These are phyloP conservation scores for Thelonectria discophora DNA, from an alignment of 2,329 filamentous ascomycete species.

Conservation along the genomic window DNA sequence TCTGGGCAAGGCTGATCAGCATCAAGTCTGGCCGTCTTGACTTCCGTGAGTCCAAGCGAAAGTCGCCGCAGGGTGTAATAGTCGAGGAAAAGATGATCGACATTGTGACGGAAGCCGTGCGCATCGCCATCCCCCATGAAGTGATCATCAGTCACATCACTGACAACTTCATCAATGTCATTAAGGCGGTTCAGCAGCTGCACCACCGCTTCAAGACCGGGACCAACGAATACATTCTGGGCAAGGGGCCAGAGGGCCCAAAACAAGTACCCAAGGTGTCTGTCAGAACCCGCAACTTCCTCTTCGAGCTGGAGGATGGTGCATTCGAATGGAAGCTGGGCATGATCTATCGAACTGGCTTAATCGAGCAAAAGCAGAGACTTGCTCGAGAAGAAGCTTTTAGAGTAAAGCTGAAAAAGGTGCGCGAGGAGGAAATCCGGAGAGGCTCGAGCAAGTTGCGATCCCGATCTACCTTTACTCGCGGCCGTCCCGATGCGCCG, in stretches of 20 bases:
- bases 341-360: slow-evolving; percentile 89
- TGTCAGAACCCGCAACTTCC: slow-evolving; percentile 78
- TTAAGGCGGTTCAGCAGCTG: slow-evolving; percentile 90
- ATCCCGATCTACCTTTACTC: slow-evolving; percentile 61
- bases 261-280: slow-evolving; percentile 89
- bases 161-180: slow-evolving; percentile 90
- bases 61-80: slow-evolving; percentile 64
- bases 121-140: slow-evolving; percentile 89
- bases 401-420: slow-evolving; percentile 83
- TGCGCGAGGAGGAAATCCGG: slow-evolving; percentile 74
- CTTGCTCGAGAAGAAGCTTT: slow-evolving; percentile 92
- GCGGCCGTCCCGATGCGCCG: slow-evolving; percentile 46
- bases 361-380: slow-evolving; percentile 89
- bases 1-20: slow-evolving; percentile 88
- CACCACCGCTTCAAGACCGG: slow-evolving; percentile 91
- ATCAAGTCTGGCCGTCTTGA: slow-evolving; percentile 85
- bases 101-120: slow-evolving; percentile 83
- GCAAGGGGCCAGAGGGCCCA: slow-evolving; percentile 84
- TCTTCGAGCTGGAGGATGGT: slow-evolving; percentile 95
- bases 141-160: slow-evolving; percentile 88
- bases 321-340: slow-evolving; percentile 98
- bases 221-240: slow-evolving; percentile 86
- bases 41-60: slow-evolving; percentile 78
- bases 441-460: slow-evolving; percentile 62
- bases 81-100: slow-evolving; percentile 85